phyloP scores from a whole-genome alignment of 2,329 filamentous ascomycete species.

The Nothophaeocryptopus gaeumannii region DNA sequence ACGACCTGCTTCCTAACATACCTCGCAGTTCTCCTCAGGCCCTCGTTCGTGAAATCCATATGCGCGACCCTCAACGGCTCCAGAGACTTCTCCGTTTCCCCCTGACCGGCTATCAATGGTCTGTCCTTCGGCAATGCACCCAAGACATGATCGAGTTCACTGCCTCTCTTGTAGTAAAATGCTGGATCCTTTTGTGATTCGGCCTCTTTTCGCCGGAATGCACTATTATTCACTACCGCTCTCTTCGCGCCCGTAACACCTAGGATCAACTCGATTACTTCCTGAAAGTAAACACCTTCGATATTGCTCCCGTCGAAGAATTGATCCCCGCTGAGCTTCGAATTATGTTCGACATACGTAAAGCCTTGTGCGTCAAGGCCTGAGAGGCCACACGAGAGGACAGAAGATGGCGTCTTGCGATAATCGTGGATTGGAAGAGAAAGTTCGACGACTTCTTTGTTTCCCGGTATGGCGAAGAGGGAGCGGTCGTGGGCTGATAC shows the following conservation, averaged over 20 bases:
- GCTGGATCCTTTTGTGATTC: slow-evolving; percentile 3
- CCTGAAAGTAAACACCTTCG: slow-evolving; percentile 3
- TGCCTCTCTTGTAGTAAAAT: background rate
- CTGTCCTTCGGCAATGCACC: background rate
- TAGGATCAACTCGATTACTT: background rate
- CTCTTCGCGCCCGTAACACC: slow-evolving; percentile 5
- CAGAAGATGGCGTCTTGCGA: background rate
- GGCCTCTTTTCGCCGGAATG: slow-evolving; percentile 2
- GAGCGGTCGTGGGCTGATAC: slow-evolving; percentile 1
- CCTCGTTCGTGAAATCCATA: slow-evolving; percentile 5
- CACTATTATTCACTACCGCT: slow-evolving; percentile 2
- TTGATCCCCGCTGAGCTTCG: background rate
- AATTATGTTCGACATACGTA: slow-evolving; percentile 7
- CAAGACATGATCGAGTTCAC: background rate
- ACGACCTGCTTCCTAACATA: slow-evolving; percentile 2
- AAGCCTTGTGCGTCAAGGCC: slow-evolving; percentile 8
- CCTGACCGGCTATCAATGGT: background rate
- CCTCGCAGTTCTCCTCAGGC: background rate
- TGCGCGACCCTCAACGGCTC: slow-evolving; percentile 5
- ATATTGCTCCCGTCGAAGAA: slow-evolving; percentile 6
- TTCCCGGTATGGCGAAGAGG: background rate
- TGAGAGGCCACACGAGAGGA: background rate
- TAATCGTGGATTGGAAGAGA: background rate
- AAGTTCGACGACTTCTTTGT: background rate
- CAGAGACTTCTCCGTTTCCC: background rate